phyloP scores from a whole-genome alignment of 345 rosid genomes.

The Melaleuca alternifolia region DNA sequence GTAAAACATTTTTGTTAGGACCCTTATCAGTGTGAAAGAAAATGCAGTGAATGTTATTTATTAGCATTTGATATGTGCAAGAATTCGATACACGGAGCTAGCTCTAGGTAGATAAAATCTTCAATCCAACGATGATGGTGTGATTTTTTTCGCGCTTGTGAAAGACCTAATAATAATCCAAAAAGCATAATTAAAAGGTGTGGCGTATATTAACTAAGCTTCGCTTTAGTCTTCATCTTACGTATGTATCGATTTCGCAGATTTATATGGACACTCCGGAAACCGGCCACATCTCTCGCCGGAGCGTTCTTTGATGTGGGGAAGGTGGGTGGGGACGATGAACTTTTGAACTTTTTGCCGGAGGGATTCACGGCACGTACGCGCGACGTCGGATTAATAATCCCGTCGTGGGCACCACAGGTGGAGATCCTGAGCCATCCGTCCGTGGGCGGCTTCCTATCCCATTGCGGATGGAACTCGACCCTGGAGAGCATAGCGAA shows the following conservation, averaged over 20 bases:
- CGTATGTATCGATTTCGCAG: neutral
- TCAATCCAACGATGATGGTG: neutral
- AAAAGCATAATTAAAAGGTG: neutral
- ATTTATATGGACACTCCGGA: constrained; percentile 56
- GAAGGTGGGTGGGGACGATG: neutral
- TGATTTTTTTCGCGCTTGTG: neutral
- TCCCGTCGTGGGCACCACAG: constrained; percentile 61
- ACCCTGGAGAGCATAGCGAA: constrained; percentile 36
- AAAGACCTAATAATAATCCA: neutral
- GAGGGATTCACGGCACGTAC: constrained; percentile 42
- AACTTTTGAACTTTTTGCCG: constrained; percentile 25
- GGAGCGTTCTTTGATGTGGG: constrained; percentile 15
- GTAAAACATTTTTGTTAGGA: neutral
- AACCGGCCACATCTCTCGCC: constrained; percentile 11
- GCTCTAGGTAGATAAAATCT: neutral
- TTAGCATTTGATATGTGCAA: neutral
- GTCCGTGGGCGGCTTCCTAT: constrained; percentile 55
- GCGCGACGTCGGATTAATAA: constrained; percentile 16
- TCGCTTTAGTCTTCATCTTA: neutral
- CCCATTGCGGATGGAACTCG: constrained; percentile 82
- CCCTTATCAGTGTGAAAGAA: neutral
- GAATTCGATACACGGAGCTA: neutral
- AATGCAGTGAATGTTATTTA: neutral
- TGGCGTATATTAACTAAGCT: neutral
- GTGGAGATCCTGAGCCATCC: constrained; percentile 35